Percentiles rank a stretch among this genome's conserved stretches.
Conservation (phyloP, 2,329 filamentous ascomycete species). For the Neofusicoccum ribis region DNA sequence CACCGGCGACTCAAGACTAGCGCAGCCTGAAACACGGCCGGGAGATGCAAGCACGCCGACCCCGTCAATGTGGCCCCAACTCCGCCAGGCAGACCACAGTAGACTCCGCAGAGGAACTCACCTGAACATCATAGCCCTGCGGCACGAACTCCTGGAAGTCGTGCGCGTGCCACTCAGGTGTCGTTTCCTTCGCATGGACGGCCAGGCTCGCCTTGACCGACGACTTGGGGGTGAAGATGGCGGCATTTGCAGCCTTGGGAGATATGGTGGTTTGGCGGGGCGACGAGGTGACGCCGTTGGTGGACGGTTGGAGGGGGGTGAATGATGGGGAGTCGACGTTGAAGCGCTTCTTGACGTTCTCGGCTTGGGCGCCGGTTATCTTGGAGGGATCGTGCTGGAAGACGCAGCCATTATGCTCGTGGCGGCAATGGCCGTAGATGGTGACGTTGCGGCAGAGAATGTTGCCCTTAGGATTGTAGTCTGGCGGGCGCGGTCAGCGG, state of each 20-base stretch:
- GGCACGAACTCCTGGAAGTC: constrained; percentile 57
- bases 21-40: constrained; percentile 13
- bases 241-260: constrained; percentile 85
- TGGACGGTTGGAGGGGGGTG: constrained; percentile 64
- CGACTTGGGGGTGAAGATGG: constrained; percentile 76
- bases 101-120: constrained; percentile 35
- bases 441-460: constrained; percentile 89
- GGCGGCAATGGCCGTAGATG: constrained; percentile 91
- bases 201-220: constrained; percentile 25
- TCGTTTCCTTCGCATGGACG: constrained; percentile 48
- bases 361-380: constrained; percentile 50
- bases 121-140: constrained; percentile 53
- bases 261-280: constrained; percentile 76
- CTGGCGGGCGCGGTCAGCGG: constrained; percentile 11
- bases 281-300: constrained; percentile 48
- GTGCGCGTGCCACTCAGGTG: constrained; percentile 49
- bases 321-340: constrained; percentile 98
- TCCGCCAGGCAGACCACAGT: neutral
- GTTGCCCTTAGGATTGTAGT: constrained; percentile 58
- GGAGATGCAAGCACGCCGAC: neutral
- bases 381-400: constrained; percentile 84
- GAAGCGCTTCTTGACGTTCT: constrained; percentile 69
- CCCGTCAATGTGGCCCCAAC: neutral
- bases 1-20: neutral
- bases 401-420: constrained; percentile 78